Conservation (phyloP, 805 yeast species). For the Hanseniaspora hatyaiensis region DNA sequence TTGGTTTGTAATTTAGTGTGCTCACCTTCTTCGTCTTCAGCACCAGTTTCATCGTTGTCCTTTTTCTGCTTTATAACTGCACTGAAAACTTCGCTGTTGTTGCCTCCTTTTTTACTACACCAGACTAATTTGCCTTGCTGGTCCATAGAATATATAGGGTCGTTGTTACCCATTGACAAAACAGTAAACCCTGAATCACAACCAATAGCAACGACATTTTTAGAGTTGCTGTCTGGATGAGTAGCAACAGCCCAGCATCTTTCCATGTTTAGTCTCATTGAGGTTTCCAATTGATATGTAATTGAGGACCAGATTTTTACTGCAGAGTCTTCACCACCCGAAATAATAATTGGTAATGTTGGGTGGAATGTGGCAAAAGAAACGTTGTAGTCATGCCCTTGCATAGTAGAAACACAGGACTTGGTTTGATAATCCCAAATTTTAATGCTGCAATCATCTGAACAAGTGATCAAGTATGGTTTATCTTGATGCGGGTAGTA, state of each 20-base stretch:
- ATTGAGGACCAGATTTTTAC: conserved; percentile 89
- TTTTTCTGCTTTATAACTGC: conserved; percentile 57
- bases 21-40: conserved; percentile 70
- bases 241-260: conserved; percentile 92
- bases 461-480: conserved; percentile 84
- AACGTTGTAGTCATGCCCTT: conserved; percentile 88
- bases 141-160: conserved; percentile 89
- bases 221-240: conserved; percentile 44
- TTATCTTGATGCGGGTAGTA: conserved; percentile 95
- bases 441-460: conserved; percentile 80
- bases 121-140: conserved; percentile 81
- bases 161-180: conserved; percentile 81
- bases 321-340: conserved; percentile 95
- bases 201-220: conserved; percentile 79
- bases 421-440: conserved; percentile 97
- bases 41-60: conserved; percentile 22
- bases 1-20: conserved; percentile 53
- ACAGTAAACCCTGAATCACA: conserved; percentile 91
- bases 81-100: conserved; percentile 57
- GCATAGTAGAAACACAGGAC: conserved; percentile 84
- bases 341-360: conserved; percentile 84
- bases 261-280: conserved; percentile 81
- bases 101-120: conserved; percentile 51
- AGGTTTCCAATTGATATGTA: conserved; percentile 86
- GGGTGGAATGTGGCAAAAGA: conserved; percentile 97